Percentiles rank a stretch among this genome's conserved stretches.
Evolutionary conservation across 176 grass and related monocot genomes (phyloP).

Genomic region (Avena sativa): DNA sequence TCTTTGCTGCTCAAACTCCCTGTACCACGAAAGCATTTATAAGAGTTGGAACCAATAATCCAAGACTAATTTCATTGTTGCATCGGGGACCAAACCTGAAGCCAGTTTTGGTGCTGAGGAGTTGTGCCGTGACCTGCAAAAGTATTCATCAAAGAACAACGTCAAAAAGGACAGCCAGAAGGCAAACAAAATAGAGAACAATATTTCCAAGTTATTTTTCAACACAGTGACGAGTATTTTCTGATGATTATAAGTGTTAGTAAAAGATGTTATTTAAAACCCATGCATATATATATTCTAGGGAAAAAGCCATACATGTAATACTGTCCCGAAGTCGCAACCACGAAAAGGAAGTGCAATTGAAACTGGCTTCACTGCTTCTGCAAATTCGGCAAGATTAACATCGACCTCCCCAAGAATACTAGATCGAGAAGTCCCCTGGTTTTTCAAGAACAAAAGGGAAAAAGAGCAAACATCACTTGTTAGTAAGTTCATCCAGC

Average conservation of each 20-base stretch:
- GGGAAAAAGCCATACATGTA: conserved; percentile 59
- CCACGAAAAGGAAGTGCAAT: conserved; percentile 83
- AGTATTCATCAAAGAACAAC: conserved; percentile 42
- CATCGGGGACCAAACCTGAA: conserved; percentile 68
- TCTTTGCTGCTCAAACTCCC: conserved; percentile 99
- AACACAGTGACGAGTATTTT: conserved; percentile 12
- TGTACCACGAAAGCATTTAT: conserved; percentile 51
- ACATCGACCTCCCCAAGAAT: conserved; percentile 94
- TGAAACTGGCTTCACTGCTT: conserved; percentile 90
- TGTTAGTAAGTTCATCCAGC: conserved; percentile 36
- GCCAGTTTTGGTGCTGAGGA: conserved; percentile 94
- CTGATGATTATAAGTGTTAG: not conserved
- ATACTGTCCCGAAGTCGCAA: conserved; percentile 82
- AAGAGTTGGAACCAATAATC: conserved; percentile 36
- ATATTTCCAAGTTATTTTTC: not conserved
- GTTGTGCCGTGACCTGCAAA: conserved; percentile 89
- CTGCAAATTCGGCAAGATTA: conserved; percentile 94
- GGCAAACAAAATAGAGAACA: conserved; percentile 36
- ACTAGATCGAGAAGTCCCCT: conserved; percentile 92
- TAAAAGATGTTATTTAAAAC: conserved; percentile 27
- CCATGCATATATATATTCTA: conserved; percentile 66
- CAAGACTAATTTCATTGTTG: conserved; percentile 20
- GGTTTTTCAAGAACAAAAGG: conserved; percentile 45
- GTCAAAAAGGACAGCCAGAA: conserved; percentile 41
- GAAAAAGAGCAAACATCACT: conserved; percentile 41